Evolutionary conservation across 371 early-diverging fungal species (phyloP), one percentile per base, ranked within the genome.

Genomic region (Mucor racemosus): DNA sequence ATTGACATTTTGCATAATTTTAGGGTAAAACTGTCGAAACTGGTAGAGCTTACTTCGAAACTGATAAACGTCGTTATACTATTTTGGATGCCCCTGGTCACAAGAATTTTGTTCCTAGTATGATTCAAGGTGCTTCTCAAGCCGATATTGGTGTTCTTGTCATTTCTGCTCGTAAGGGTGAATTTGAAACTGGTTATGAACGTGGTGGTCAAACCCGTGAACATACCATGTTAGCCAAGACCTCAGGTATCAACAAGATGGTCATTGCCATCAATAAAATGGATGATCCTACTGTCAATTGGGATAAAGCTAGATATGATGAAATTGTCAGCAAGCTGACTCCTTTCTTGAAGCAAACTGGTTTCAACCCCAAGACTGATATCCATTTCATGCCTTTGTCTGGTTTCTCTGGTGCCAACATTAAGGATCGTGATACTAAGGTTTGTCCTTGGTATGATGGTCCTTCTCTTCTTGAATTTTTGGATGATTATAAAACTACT

Each of bases 161-260:
- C 15, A 95, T 99, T 59, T 98, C 99, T 58, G 99, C 99, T 35
- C 91, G 99, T 69, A 95, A 92, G 84, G 99, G 99, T 76, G 99
- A 99, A 85, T 99, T 99, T 75, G 99, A 99, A 86, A 97, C 99
- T 65, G 99, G 99, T 41, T 99, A 99, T 76, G 99, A 99, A 76
- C 92, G 94, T 74, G 99, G 98, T 60, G 99, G 99, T 63, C 99
- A 99, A 82, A 99, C 99, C 11, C 93, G 99, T 69, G 99, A 99
- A 82, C 99, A 99, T 76, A 93, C 96, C 26, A 85, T 96, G 80
- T 78, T 99, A 75, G 99, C 96, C 68, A 98, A 97, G 88, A 97
- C 96, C 17, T 89, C 91, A n/a, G 98, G 99, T 61, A 93, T 99
- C 67, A 94, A 94, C 81, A 87, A 92, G 65, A 73, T 99, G 66